phyloP scores from a whole-genome alignment of 2,329 filamentous ascomycete species.

The Golovinomyces cichoracearum region DNA sequence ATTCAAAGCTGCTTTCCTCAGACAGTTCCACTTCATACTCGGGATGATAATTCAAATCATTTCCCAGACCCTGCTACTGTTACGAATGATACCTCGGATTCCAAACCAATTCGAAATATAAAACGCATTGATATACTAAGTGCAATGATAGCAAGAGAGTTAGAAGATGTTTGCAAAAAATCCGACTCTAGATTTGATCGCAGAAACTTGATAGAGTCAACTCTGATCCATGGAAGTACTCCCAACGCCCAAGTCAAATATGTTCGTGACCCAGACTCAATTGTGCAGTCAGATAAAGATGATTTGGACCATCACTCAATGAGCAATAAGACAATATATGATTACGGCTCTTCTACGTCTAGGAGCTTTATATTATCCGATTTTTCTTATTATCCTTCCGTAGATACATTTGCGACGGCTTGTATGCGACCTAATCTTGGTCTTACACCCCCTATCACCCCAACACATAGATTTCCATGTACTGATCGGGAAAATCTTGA shows the following conservation, averaged over 20 bases:
- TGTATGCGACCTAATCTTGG: constrained; percentile 25
- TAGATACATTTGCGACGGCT: constrained; percentile 27
- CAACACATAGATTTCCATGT: constrained; percentile 21
- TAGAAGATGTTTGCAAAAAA: constrained; percentile 47
- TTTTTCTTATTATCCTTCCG: constrained; percentile 16
- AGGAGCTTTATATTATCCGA: constrained; percentile 5
- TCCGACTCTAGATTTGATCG: not conserved
- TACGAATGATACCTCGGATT: no score
- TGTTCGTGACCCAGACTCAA: no score
- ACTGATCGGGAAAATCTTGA: constrained; percentile 30
- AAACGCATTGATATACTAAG: constrained; percentile 59
- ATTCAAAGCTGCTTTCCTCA: constrained; percentile 15
- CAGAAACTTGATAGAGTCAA: no score
- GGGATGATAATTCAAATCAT: constrained; percentile 28
- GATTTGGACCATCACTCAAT: not conserved
- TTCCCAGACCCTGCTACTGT: not conserved
- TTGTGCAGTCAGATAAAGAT: no score
- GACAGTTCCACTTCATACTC: constrained; percentile 14
- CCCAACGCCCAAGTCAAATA: constrained; percentile 5
- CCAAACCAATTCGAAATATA: constrained; percentile 13
- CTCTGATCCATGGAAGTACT: constrained; percentile 4
- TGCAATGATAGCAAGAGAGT: constrained; percentile 53
- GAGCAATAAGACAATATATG: not conserved
- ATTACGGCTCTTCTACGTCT: not conserved
- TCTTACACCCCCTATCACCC: constrained; percentile 35